Conservation (phyloP, 768 basidiomycete species). For the Chalciporus pseudorubinellus region DNA sequence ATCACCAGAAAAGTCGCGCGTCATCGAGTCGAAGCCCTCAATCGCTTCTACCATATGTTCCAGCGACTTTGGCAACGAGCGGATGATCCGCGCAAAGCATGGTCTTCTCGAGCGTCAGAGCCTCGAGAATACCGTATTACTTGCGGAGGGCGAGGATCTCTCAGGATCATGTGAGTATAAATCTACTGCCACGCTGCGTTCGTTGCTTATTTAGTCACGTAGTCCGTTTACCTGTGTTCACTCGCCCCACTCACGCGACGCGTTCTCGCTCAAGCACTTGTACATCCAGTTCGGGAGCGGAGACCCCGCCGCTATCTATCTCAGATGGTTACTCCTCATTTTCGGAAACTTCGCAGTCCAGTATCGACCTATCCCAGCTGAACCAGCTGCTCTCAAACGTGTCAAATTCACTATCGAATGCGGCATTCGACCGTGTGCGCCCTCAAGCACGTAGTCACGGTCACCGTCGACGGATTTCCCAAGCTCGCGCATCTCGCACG, state of each 20-base stretch:
- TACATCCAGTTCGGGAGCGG: constrained; percentile 62
- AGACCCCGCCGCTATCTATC: constrained; percentile 68
- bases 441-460: constrained; percentile 58
- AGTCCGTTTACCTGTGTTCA: constrained; percentile 59
- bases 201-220: constrained; percentile 5
- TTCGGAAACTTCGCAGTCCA: constrained; percentile 73
- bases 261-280: constrained; percentile 69
- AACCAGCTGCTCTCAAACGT: constrained; percentile 54
- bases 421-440: constrained; percentile 37
- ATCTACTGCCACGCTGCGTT: not conserved
- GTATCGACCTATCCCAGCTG: constrained; percentile 68
- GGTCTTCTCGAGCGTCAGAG: constrained; percentile 66
- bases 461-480: constrained; percentile 69
- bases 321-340: constrained; percentile 65
- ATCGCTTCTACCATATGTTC: constrained; percentile 60
- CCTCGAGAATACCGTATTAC: constrained; percentile 61
- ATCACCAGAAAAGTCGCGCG: constrained; percentile 44
- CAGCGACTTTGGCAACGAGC: constrained; percentile 61
- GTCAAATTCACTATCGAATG: constrained; percentile 48
- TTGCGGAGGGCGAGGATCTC: constrained; percentile 64
- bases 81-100: constrained; percentile 62
- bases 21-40: constrained; percentile 57
- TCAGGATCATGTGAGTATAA: constrained; percentile 46
- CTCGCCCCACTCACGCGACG: constrained; percentile 48
- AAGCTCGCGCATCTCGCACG: constrained; percentile 56